Base-by-base conservation (phyloP, 1,284 basidiomycete species). In the Malassezia psittaci region DNA sequence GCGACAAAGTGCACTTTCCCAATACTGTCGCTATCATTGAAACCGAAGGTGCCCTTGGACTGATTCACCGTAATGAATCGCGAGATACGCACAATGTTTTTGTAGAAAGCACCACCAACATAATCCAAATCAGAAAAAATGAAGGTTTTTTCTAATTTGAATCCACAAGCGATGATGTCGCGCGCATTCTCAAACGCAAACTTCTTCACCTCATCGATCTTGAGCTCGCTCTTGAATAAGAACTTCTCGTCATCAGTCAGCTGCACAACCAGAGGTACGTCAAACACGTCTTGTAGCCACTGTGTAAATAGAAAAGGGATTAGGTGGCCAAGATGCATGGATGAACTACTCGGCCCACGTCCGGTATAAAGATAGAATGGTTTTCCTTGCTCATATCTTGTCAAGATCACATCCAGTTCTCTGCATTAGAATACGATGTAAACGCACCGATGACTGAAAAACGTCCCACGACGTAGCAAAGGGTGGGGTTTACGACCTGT, bases 191-290 rank as follows among this genome's bases (percentile, higher is more conserved):
- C 82, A 63, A 83, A 82, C 9, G 89, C 83, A 75, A 90, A 96
- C 39, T 81, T 80, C 68, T 85, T 83, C 47, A 87, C 88, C 75
- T 99, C 86, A 64, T 96, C 88, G 42, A 88, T 80, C 72, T 88
- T 90, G 59, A 94, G 82, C 61, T 90, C 84, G 51, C 90, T 86
- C 77, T 96, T 94, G 81, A 99, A 94, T 52, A 99, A 77, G 79
- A 98, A 99, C 77, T 99, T 99, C 76, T 99, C 94, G 76, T 99
- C 94, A 72, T 99, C 94, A 47, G 93, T 98, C 6, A 98, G 81
- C 76, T 98, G 93, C 51, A 98, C 81, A 51, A 98, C 94, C 36
- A 96, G 79, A 3, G 93, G 90, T 12, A 89, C 88, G 65, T 91
- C 83, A 75, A 98, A 96, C 21, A 94, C 89, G 51, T 94, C 89